Evolutionary conservation across 192 early-diverging fungal genomes (phyloP).

Genomic region (Backusella mclennaniae): DNA sequence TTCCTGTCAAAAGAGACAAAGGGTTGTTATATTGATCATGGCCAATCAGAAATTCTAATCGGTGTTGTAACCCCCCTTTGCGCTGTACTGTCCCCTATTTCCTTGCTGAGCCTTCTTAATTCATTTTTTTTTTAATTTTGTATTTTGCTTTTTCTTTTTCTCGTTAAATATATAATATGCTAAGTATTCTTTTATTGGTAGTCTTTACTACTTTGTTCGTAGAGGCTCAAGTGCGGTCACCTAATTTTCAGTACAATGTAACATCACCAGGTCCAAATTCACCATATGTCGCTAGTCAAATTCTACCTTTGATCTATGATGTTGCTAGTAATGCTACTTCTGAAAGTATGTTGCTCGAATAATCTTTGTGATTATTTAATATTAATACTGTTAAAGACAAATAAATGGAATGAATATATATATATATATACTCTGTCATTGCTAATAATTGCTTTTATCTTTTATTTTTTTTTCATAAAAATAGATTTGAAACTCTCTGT

Average conservation of each 20-base stretch:
- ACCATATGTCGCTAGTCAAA: constrained; percentile 25
- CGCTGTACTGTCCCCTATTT: neutral
- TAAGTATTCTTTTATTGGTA: neutral
- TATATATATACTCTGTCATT: neutral
- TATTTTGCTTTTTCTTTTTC: neutral
- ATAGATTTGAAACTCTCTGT: constrained; percentile 17
- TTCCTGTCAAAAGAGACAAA: neutral
- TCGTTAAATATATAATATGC: neutral
- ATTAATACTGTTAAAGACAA: neutral
- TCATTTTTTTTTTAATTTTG: constrained; percentile 11
- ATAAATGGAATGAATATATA: neutral
- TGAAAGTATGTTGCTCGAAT: neutral
- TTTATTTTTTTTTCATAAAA: neutral
- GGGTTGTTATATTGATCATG: neutral
- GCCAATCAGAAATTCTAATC: neutral
- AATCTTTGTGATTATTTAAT: neutral
- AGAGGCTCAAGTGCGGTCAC: constrained; percentile 13
- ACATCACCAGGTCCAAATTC: constrained; percentile 18
- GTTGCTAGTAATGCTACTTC: constrained; percentile 15
- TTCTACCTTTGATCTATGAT: constrained; percentile 21
- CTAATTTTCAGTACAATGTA: constrained; percentile 10
- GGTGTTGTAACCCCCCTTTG: neutral
- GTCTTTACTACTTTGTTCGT: neutral
- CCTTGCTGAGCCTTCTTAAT: constrained; percentile 2
- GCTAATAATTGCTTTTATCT: neutral